These are phyloP conservation scores for Lactarius psammicola DNA, from an alignment of 768 basidiomycete species.

Conservation along the genomic window DNA sequence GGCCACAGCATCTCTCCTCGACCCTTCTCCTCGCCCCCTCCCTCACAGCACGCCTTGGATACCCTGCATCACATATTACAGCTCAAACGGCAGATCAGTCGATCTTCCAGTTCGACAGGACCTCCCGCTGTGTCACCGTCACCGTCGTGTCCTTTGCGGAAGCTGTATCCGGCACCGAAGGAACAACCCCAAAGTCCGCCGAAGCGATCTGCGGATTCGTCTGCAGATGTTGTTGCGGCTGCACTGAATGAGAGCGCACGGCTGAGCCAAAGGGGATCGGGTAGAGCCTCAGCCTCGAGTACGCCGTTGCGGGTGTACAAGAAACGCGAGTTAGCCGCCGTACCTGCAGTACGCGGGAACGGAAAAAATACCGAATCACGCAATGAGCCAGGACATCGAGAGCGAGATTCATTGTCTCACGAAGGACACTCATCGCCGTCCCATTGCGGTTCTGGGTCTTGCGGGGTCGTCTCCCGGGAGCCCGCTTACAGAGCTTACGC, in stretches of 20 bases:
- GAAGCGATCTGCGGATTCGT: slow-evolving; percentile 1
- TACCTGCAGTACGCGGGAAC: too few species aligned
- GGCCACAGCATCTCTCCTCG: neutral
- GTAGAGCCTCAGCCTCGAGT: neutral
- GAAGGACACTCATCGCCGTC: slow-evolving; percentile 1
- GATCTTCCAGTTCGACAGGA: neutral
- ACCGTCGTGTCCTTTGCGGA: neutral
- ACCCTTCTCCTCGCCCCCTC: neutral
- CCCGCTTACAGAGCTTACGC: neutral
- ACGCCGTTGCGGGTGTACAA: slow-evolving; percentile 18
- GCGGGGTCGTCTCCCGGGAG: neutral
- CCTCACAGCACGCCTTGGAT: slow-evolving; percentile 14
- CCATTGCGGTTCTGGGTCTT: slow-evolving; percentile 3
- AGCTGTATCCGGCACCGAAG: neutral
- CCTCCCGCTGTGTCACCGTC: neutral
- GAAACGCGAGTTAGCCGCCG: slow-evolving; percentile 4
- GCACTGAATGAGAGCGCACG: slow-evolving; percentile 17
- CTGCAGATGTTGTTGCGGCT: slow-evolving; percentile 20
- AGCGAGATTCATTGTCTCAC: neutral
- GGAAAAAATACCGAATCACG: neutral
- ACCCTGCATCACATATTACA: slow-evolving; percentile 12
- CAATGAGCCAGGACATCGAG: neutral
- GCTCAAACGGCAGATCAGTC: slow-evolving; percentile 9
- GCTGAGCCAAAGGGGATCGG: neutral
- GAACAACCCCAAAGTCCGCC: neutral